Evolutionary conservation across 352 stramenopile species (phyloP), one percentile per base, ranked within the genome.

Genomic region (Pythium aristosporum): DNA sequence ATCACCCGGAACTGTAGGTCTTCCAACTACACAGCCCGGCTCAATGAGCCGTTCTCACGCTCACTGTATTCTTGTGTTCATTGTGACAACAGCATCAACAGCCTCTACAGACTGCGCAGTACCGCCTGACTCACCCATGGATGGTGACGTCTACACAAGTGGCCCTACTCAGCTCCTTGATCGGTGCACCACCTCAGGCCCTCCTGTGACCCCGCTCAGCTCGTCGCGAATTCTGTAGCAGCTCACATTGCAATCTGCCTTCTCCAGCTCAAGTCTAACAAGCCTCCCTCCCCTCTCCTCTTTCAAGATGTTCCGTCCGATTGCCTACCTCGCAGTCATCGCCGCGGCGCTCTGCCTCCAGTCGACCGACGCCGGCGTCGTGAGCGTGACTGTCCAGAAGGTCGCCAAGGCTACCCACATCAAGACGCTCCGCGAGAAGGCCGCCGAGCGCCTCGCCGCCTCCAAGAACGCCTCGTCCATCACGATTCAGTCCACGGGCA

Each of bases 341-440:
- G 51, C 50, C 44, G 28, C 44, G 23, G 25, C 57, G n/a, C 23
- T 41, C 37, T 16, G 43, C 2, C 15, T 44, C 58, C 23, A 23
- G 41, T 18, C 41, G 5, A 18, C 41, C 6, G 25, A 69, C 37
- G 74, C 66, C 9, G 68, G 57, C 28, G 49, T 92, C 32, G 59
- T 91, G 39, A 78, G 77, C 43, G 73, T 94, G 57, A 77, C 82
- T 8, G 82, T 94, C 68, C 67, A 77, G 55, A 41, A 41, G 36
- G 12, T 41, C 36, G 36, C 36, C 36, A 12, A 7, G 36, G 36
- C 7, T 12, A 41, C 7, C 7, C 36, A 41, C 36, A 12, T 12
- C 36, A 41, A 41, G 36, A 41, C 12, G 36, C 36, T 41, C 12
- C 36, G 36, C 36, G 7, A 7, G 7, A 7, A 12, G 12, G 36